Evolutionary conservation across 768 basidiomycete genomes (phyloP), one percentile per base, ranked within the genome.

Genomic region (Psilocybe cubensis): DNA sequence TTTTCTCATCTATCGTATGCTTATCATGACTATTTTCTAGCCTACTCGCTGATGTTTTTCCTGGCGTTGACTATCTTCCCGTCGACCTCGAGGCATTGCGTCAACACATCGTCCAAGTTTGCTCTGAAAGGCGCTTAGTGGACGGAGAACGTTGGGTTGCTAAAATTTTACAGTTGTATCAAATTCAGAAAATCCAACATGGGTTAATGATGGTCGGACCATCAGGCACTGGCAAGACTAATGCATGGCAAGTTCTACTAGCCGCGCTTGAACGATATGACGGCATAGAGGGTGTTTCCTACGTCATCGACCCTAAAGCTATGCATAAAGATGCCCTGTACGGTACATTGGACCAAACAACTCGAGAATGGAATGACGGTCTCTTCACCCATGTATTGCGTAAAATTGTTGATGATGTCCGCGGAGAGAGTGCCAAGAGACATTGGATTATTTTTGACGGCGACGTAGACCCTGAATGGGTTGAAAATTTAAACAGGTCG

Each of bases 391-490:
- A 98, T 68, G 92, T 98, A 46, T 79, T 99, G 54, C 88, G 97
- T 51, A 98, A 96, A 74, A 99, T 98, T 60, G 94, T 98, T 48
- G 97, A 99, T 67, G 94, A 98, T 68, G 96, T 98, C 41, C 92
- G 97, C 67, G 97, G 97, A 17, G 97, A 98, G 74, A 97, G 94
- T 70, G 82, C 85, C 17, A 98, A 96, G 76, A 79, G 97, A 28
- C 97, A 98, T 68, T 99, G 96, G 97, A 99, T 99, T 65, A 91
- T 99, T 58, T 99, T 99, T 61, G 97, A 99, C 68, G 97, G 97
- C 56, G 97, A 99, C 65, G 97, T 99, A 41, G 97, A 99, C 79
- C 97, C 96, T 0, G 97, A 99, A 74, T 98, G 97, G 97, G 97
- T 99, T 2, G 97, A 99, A 75, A 99, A 99, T 73, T 74, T 99